phyloP scores from a whole-genome alignment of 2,329 filamentous ascomycete genomes.

The Penicillium crustosum region DNA sequence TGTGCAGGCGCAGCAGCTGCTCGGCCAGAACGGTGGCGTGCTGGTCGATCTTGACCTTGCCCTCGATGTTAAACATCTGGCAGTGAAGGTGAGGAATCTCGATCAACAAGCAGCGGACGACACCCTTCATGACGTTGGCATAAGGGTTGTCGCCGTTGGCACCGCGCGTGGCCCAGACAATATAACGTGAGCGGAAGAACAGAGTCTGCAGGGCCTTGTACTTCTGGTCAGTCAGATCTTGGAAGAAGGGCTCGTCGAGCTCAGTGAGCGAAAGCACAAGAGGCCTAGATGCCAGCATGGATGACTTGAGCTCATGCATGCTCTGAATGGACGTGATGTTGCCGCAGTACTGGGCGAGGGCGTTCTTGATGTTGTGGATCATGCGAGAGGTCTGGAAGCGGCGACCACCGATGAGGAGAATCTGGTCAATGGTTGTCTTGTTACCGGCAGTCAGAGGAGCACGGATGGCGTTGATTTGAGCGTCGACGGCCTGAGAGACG shows the following conservation, averaged over 20 bases:
- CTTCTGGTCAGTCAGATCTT: background rate
- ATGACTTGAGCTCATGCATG: background rate
- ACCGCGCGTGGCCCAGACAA: background rate
- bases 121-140: background rate
- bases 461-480: background rate
- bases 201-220: background rate
- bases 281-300: background rate
- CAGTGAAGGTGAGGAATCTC: background rate
- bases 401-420: background rate
- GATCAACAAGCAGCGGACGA: background rate
- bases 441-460: background rate
- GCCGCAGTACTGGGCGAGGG: background rate
- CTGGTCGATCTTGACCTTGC: background rate
- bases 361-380: background rate
- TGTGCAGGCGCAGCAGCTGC: background rate
- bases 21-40: background rate
- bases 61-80: background rate
- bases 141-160: background rate
- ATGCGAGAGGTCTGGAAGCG: background rate
- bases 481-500: background rate
- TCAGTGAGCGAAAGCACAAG: background rate
- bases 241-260: background rate
- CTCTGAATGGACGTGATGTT: background rate
- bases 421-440: background rate
- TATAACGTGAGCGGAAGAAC: background rate